These are phyloP conservation scores for Penicillium olsonii DNA, from an alignment of 2,329 filamentous ascomycete genomes.

Conservation along the genomic window DNA sequence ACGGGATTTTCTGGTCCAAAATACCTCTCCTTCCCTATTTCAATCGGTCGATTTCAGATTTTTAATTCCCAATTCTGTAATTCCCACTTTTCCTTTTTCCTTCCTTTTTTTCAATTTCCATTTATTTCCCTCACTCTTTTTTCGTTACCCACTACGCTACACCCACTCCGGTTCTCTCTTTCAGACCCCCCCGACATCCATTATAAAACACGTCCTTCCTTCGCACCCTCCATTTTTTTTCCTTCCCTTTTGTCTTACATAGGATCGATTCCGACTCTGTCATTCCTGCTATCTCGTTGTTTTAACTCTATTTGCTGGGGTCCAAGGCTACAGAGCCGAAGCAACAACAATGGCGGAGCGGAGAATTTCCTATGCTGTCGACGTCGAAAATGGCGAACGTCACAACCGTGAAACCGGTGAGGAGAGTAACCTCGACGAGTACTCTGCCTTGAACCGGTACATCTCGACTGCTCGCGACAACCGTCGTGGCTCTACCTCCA, in stretches of 20 bases:
- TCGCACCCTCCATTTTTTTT: slow-evolving; percentile 22
- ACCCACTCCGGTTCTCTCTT: slow-evolving; percentile 23
- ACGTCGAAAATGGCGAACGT: slow-evolving; percentile 45
- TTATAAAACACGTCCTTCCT: slow-evolving; percentile 40
- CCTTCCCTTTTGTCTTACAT: slow-evolving; percentile 26
- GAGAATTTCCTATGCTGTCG: slow-evolving; percentile 48
- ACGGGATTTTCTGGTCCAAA: slow-evolving; percentile 18
- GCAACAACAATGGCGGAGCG: slow-evolving; percentile 46
- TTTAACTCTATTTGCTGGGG: slow-evolving; percentile 41
- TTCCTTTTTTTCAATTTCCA: slow-evolving; percentile 1
- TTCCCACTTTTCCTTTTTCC: slow-evolving; percentile 2
- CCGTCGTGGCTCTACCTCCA: slow-evolving; percentile 52
- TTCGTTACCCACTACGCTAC: slow-evolving; percentile 26
- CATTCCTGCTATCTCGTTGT: slow-evolving; percentile 38
- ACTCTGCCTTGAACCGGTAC: slow-evolving; percentile 66
- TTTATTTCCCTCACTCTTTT: slow-evolving; percentile 13
- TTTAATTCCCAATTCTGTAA: slow-evolving; percentile 4
- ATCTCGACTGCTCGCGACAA: slow-evolving; percentile 66
- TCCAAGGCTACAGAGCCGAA: slow-evolving; percentile 41
- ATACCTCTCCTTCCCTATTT: slow-evolving; percentile 13
- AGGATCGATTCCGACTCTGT: slow-evolving; percentile 43
- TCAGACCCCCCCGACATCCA: slow-evolving; percentile 23
- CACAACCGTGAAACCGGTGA: slow-evolving; percentile 31
- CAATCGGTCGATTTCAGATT: slow-evolving; percentile 2
- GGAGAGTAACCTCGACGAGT: slow-evolving; percentile 55